Percentiles rank a stretch among this genome's conserved stretches.
These are phyloP conservation scores for Emmonsia crescens DNA, from an alignment of 2,329 filamentous ascomycete species.

Conservation along the genomic window DNA sequence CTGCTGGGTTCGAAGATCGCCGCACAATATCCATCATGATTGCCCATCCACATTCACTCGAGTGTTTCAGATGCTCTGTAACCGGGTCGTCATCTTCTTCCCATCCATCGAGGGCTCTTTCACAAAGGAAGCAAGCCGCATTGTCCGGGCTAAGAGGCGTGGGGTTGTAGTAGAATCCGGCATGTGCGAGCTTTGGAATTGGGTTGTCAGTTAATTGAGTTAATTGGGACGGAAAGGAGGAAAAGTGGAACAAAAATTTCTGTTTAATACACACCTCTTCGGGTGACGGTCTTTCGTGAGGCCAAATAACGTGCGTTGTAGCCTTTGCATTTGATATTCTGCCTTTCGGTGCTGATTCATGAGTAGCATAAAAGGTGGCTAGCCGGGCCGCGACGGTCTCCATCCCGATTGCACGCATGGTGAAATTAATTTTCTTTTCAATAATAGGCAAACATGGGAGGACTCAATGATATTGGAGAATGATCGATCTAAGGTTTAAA, in stretches of 20 bases:
- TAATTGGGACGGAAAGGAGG: constrained; percentile 15
- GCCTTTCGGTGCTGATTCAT: constrained; percentile 52
- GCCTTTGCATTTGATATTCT: constrained; percentile 55
- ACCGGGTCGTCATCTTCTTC: constrained; percentile 75
- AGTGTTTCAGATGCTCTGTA: constrained; percentile 74
- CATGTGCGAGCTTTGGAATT: constrained; percentile 64
- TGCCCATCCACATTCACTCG: constrained; percentile 77
- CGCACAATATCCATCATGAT: constrained; percentile 53
- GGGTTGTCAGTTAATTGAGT: constrained; percentile 8
- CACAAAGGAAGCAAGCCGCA: constrained; percentile 77
- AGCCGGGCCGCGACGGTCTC: constrained; percentile 65
- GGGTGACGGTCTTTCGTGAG: constrained; percentile 57
- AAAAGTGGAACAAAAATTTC: neutral
- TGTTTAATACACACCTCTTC: constrained; percentile 45
- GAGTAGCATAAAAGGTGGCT: constrained; percentile 61
- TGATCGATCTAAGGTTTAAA: neutral
- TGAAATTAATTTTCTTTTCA: neutral
- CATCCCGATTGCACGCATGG: constrained; percentile 27
- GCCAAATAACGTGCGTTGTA: constrained; percentile 58
- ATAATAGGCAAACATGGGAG: neutral
- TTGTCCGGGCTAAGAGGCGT: constrained; percentile 69
- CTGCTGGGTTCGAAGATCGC: constrained; percentile 33
- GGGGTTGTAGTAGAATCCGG: constrained; percentile 85
- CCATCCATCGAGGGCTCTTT: constrained; percentile 81
- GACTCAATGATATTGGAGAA: neutral